These are phyloP conservation scores for Cytospora chrysosperma DNA, from an alignment of 2,329 filamentous ascomycete genomes.

Conservation along the genomic window DNA sequence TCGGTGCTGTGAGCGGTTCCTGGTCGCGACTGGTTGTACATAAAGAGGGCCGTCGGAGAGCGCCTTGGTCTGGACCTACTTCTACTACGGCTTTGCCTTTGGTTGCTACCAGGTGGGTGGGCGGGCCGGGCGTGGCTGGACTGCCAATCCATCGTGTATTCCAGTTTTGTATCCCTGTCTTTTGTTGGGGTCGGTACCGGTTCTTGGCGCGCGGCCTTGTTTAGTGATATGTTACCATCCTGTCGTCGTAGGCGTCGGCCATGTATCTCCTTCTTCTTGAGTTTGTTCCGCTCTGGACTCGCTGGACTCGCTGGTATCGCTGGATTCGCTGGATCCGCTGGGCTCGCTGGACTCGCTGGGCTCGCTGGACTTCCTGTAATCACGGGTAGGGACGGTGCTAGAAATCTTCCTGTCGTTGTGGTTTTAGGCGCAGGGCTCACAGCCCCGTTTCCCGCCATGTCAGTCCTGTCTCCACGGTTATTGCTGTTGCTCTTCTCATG, in stretches of 20 bases:
- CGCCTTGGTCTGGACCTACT: constrained; percentile 10
- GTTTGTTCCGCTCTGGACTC: constrained; percentile 16
- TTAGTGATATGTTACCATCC: not conserved
- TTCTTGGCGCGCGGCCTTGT: not conserved
- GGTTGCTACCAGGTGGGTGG: not conserved
- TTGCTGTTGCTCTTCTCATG: not conserved
- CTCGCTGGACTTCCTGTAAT: constrained; percentile 9
- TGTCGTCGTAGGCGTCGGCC: constrained; percentile 12
- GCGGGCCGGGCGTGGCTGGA: not conserved
- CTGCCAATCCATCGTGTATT: constrained; percentile 17
- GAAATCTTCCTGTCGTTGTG: not conserved
- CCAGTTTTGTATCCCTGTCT: not conserved
- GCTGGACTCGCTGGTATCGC: constrained; percentile 8
- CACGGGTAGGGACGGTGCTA: constrained; percentile 9
- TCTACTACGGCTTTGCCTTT: constrained; percentile 13
- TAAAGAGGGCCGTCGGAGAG: constrained; percentile 2
- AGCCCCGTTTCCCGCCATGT: not conserved
- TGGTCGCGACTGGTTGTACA: constrained; percentile 12
- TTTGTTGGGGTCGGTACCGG: not conserved
- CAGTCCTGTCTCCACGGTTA: not conserved
- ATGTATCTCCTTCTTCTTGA: constrained; percentile 20
- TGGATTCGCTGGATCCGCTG: no score
- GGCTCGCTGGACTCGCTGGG: no score
- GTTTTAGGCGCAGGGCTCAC: not conserved
- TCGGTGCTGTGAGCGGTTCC: constrained; percentile 15